These are phyloP conservation scores for Vanrija pseudolonga DNA, from an alignment of 1,284 basidiomycete species.

Conservation along the genomic window DNA sequence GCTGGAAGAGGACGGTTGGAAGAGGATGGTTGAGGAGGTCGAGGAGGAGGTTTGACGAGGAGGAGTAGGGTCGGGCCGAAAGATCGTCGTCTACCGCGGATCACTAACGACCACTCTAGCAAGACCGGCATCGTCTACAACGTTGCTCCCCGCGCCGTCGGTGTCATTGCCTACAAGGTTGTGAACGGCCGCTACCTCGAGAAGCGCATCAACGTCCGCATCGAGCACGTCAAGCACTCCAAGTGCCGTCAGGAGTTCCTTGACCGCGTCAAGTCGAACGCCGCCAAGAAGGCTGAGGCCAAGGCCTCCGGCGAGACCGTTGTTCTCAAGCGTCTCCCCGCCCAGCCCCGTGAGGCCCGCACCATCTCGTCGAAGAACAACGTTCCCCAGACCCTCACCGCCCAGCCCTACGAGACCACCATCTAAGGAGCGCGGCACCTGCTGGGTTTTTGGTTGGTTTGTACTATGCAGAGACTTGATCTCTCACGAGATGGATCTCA, in stretches of 20 bases:
- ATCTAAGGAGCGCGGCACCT: conserved; percentile 36
- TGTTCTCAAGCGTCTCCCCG: conserved; percentile 81
- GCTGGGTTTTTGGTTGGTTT: conserved; percentile 24
- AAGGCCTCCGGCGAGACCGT: conserved; percentile 88
- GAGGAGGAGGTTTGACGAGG: too few relatives aligned
- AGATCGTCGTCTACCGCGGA: too few relatives aligned
- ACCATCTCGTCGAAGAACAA: conserved; percentile 74
- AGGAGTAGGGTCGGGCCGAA: too few relatives aligned
- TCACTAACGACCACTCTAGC: conserved; percentile 40
- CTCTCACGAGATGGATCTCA: conserved; percentile 34
- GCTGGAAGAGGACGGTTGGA: too few relatives aligned
- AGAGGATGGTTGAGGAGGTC: too few relatives aligned
- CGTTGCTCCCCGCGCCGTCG: conserved; percentile 90
- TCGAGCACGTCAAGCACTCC: conserved; percentile 98
- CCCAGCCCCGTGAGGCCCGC: conserved; percentile 74
- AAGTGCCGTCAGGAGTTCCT: conserved; percentile 99
- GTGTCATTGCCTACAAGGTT: conserved; percentile 97
- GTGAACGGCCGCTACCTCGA: conserved; percentile 99
- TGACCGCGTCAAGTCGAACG: conserved; percentile 92
- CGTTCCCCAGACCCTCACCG: conserved; percentile 86
- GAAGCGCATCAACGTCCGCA: conserved; percentile 98
- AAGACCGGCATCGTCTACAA: conserved; percentile 96
- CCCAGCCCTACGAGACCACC: conserved; percentile 64
- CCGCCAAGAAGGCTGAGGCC: conserved; percentile 75
- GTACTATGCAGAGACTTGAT: conserved; percentile 33